Evolutionary conservation across 768 basidiomycete species (phyloP).

Genomic region (Xerocomus spinulosus): DNA sequence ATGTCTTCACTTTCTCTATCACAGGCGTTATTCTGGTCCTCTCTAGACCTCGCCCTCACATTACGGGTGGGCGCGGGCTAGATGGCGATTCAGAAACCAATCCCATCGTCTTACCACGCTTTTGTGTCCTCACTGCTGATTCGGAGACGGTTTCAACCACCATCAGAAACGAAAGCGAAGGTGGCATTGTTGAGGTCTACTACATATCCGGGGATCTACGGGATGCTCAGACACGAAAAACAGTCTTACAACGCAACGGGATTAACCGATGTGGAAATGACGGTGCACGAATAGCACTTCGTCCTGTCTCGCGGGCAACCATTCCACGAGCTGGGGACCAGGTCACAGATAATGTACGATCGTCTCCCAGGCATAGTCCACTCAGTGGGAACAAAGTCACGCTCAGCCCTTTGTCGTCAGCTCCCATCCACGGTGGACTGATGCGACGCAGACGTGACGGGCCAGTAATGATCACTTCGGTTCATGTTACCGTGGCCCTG

Average conservation of each 20-base stretch:
- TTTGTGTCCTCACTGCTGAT: slow-evolving; percentile 66
- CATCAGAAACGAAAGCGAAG: slow-evolving; percentile 57
- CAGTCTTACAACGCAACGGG: slow-evolving; percentile 56
- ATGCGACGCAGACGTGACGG: slow-evolving; percentile 46
- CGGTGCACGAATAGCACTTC: slow-evolving; percentile 55
- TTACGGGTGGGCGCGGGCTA: slow-evolving; percentile 19
- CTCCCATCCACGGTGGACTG: slow-evolving; percentile 27
- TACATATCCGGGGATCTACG: slow-evolving; percentile 52
- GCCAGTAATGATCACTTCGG: slow-evolving; percentile 58
- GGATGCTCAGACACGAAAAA: slow-evolving; percentile 59
- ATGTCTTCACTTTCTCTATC: slow-evolving; percentile 60
- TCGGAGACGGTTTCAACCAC: slow-evolving; percentile 52
- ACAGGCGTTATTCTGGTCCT: slow-evolving; percentile 61
- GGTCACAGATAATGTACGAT: slow-evolving; percentile 16
- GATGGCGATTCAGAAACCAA: slow-evolving; percentile 37
- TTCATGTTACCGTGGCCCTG: slow-evolving; percentile 52
- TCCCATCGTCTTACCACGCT: slow-evolving; percentile 60
- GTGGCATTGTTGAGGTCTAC: slow-evolving; percentile 56
- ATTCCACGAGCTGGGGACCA: slow-evolving; percentile 20
- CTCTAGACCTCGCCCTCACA: slow-evolving; percentile 34
- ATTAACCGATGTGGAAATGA: slow-evolving; percentile 58
- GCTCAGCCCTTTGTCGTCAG: slow-evolving; percentile 10
- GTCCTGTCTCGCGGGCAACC: slow-evolving; percentile 31
- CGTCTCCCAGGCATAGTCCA: slow-evolving; percentile 21
- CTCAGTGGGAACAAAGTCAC: slow-evolving; percentile 13